Percentiles rank a stretch among this genome's conserved stretches.
Evolutionary conservation across 1,284 basidiomycete species (phyloP).

Genomic region (Agroathelia rolfsii): DNA sequence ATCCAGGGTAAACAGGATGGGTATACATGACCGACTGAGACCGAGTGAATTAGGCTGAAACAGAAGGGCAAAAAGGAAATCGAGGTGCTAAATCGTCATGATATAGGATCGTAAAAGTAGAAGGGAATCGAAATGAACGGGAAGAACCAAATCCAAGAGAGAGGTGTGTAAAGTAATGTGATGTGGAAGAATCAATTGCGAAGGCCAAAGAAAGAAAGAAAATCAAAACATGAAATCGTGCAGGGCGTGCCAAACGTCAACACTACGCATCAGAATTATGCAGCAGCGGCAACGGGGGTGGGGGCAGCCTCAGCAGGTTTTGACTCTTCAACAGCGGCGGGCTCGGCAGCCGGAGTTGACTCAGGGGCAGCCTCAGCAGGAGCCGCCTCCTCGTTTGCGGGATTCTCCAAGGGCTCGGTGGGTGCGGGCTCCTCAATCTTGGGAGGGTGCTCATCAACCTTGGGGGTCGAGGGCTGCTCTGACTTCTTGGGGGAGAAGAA

Average conservation of each 20-base stretch:
- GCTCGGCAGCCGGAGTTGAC: conserved; percentile 23
- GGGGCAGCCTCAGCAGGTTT: conserved; percentile 22
- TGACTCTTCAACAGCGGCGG: no score
- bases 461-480: conserved; percentile 57
- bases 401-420: conserved; percentile 69
- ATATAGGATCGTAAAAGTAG: no score
- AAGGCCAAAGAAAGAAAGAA: conserved; percentile 22
- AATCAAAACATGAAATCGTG: conserved; percentile 14
- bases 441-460: conserved; percentile 76
- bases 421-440: conserved; percentile 69
- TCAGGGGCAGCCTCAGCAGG: conserved; percentile 26
- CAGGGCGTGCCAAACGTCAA: no score
- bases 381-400: conserved; percentile 33
- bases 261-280: conserved; percentile 31
- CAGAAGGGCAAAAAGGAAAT: conserved; percentile 19
- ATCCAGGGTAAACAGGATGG: conserved; percentile 18
- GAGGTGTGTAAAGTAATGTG: conserved; percentile 19
- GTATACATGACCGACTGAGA: conserved; percentile 31
- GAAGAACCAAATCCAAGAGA: conserved; percentile 28
- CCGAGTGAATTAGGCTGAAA: conserved; percentile 41
- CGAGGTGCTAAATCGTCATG: no score
- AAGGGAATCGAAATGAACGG: no score
- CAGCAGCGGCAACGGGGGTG: conserved; percentile 36
- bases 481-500: conserved; percentile 75
- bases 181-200: conserved; percentile 26